These are phyloP conservation scores for Leptographium radiaticola DNA, from an alignment of 2,329 filamentous ascomycete genomes.

Conservation along the genomic window DNA sequence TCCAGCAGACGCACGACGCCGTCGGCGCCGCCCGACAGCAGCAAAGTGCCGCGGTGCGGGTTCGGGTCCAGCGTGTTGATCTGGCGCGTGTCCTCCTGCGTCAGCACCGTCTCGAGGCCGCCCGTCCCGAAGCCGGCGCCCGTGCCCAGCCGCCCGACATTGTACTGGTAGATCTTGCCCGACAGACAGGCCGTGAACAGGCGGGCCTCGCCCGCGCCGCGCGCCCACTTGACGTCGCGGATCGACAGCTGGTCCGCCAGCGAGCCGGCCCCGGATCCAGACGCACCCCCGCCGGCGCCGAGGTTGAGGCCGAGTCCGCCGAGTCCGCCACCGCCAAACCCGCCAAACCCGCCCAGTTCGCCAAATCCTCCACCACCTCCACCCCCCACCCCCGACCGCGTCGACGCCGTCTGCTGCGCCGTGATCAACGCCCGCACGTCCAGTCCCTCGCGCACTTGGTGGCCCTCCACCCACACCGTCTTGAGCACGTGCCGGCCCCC, in stretches of 20 bases:
- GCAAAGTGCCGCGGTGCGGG: conserved; percentile 41
- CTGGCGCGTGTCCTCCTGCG: conserved; percentile 48
- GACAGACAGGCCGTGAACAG: conserved; percentile 52
- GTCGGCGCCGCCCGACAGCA: conserved; percentile 52
- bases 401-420: conserved; percentile 30
- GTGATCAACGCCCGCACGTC: conserved; percentile 44
- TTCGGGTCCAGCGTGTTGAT: conserved; percentile 52
- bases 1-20: conserved; percentile 51
- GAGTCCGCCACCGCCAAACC: too few species aligned
- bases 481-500: conserved; percentile 49
- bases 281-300: too few species aligned
- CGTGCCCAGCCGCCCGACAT: conserved; percentile 37
- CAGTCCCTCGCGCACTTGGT: conserved; percentile 39
- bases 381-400: conserved; percentile 17
- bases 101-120: conserved; percentile 42
- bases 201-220: conserved; percentile 28
- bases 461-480: conserved; percentile 42
- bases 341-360: too few species aligned
- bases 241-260: conserved; percentile 48
- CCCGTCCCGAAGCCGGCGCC: conserved; percentile 21
- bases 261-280: conserved; percentile 21
- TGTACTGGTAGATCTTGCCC: conserved; percentile 53
- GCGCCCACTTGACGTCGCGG: conserved; percentile 46
- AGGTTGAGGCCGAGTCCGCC: too few species aligned
- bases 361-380: conserved; percentile 14